These are phyloP conservation scores for Oleoguttula mirabilis DNA, from an alignment of 495 filamentous ascomycete genomes.

Conservation along the genomic window DNA sequence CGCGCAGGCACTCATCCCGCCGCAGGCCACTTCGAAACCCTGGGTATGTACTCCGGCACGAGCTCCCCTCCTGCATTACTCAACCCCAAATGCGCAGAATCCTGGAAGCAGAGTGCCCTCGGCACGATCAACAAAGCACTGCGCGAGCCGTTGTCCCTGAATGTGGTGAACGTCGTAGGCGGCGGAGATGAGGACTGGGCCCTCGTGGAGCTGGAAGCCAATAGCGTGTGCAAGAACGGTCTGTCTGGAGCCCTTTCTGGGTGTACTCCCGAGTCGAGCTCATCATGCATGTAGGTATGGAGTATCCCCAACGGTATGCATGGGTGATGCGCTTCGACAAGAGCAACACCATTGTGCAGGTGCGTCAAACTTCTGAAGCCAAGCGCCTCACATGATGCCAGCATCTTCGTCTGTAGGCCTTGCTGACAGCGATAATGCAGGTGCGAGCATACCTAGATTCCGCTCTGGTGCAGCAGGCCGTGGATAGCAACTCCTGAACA, in stretches of 20 bases:
- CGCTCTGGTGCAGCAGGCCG: constrained; percentile 15
- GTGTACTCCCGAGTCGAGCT: neutral
- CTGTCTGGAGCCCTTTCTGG: neutral
- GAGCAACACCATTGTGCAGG: constrained; percentile 15
- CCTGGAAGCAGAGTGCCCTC: neutral
- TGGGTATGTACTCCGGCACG: constrained; percentile 4
- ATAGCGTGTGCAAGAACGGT: constrained; percentile 17
- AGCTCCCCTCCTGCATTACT: too few relatives aligned
- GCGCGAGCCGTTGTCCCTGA: neutral
- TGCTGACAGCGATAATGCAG: too few relatives aligned
- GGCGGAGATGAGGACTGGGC: constrained; percentile 18
- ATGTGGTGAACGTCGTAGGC: constrained; percentile 13
- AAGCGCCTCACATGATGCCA: too few relatives aligned
- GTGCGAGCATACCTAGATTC: constrained; percentile 19
- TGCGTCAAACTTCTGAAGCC: too few relatives aligned
- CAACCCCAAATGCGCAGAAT: neutral
- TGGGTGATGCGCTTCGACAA: constrained; percentile 20
- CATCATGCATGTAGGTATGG: constrained; percentile 9
- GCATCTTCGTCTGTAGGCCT: too few relatives aligned
- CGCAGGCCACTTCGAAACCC: constrained; percentile 16
- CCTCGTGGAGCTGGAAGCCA: constrained; percentile 15
- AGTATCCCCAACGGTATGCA: constrained; percentile 16
- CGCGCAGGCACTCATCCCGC: constrained; percentile 21
- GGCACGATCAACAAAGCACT: neutral
- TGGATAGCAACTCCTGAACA: constrained; percentile 7